Conservation (phyloP, 208 protist genomes). For the Zelonia costaricensis region DNA sequence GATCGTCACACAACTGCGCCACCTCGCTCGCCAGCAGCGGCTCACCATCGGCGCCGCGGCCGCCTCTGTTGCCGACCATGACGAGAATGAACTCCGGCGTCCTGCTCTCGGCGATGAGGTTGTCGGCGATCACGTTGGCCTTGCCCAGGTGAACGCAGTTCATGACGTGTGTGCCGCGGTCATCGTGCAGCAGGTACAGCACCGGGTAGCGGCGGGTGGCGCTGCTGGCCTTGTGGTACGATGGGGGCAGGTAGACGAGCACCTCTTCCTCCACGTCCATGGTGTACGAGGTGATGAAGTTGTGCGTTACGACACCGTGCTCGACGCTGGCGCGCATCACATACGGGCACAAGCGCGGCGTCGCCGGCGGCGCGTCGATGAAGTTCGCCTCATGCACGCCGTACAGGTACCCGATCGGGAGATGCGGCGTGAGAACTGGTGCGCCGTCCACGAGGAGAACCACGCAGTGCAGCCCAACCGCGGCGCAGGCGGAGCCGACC, state of each 20-base stretch:
- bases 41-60: background rate
- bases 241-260: constrained; percentile 35
- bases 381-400: constrained; percentile 27
- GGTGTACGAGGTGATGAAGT: constrained; percentile 18
- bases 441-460: constrained; percentile 33
- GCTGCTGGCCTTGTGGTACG: constrained; percentile 24
- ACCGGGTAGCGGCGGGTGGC: constrained; percentile 34
- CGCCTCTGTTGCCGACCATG: constrained; percentile 3
- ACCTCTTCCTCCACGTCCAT: constrained; percentile 29
- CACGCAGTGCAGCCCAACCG: constrained; percentile 28
- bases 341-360: constrained; percentile 5
- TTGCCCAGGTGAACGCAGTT: constrained; percentile 30
- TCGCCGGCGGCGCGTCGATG: constrained; percentile 33
- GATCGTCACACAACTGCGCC: constrained; percentile 12
- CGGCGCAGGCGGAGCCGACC: constrained; percentile 3
- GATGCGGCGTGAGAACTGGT: constrained; percentile 28
- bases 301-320: constrained; percentile 29
- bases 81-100: constrained; percentile 13
- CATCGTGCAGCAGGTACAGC: constrained; percentile 39
- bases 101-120: constrained; percentile 28
- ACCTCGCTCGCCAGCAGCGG: background rate
- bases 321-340: constrained; percentile 3
- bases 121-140: constrained; percentile 40
- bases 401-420: constrained; percentile 27
- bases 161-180: constrained; percentile 27